Conservation (phyloP, 768 basidiomycete genomes). For the Royoungia palumana region DNA sequence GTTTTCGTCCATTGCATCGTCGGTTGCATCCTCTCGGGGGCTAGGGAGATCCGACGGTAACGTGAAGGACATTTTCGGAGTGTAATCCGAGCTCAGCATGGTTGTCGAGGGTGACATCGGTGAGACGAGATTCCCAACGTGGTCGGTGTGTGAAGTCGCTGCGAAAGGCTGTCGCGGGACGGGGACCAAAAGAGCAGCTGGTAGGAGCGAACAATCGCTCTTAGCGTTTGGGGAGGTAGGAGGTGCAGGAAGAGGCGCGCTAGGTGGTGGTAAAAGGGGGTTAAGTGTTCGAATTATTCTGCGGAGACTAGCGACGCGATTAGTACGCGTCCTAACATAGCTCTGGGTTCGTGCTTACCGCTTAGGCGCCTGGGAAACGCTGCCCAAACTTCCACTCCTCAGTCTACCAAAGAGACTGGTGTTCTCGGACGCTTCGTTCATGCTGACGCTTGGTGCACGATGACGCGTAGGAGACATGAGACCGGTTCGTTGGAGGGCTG, state of each 20-base stretch:
- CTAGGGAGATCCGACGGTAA: slow-evolving; percentile 5
- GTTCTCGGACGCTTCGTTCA: slow-evolving; percentile 32
- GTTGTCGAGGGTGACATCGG: slow-evolving; percentile 1
- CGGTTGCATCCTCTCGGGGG: slow-evolving; percentile 3
- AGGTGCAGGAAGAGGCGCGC: slow-evolving; percentile 27
- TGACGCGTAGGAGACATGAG: slow-evolving; percentile 37
- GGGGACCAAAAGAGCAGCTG: slow-evolving; percentile 18
- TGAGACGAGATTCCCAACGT: slow-evolving; percentile 1
- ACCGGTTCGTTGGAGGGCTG: slow-evolving; percentile 48
- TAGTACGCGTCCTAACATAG: slow-evolving; percentile 1
- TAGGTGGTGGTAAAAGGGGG: slow-evolving; percentile 28
- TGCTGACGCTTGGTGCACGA: slow-evolving; percentile 45
- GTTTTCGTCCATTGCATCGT: slow-evolving; percentile 23
- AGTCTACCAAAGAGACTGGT: slow-evolving; percentile 50
- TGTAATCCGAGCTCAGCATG: slow-evolving; percentile 9
- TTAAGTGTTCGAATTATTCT: slow-evolving; percentile 34
- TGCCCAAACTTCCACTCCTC: slow-evolving; percentile 50
- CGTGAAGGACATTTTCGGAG: slow-evolving; percentile 10
- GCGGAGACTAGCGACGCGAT: slow-evolving; percentile 34
- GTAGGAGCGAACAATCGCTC: slow-evolving; percentile 11
- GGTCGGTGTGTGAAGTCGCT: slow-evolving; percentile 1
- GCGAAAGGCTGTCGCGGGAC: slow-evolving; percentile 19
- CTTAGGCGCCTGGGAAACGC: slow-evolving; percentile 30
- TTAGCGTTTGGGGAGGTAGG: slow-evolving; percentile 24
- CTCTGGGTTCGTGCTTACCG: slow-evolving; percentile 28